phyloP scores from a whole-genome alignment of 179 eudicot species.

The Beta corolliflora region DNA sequence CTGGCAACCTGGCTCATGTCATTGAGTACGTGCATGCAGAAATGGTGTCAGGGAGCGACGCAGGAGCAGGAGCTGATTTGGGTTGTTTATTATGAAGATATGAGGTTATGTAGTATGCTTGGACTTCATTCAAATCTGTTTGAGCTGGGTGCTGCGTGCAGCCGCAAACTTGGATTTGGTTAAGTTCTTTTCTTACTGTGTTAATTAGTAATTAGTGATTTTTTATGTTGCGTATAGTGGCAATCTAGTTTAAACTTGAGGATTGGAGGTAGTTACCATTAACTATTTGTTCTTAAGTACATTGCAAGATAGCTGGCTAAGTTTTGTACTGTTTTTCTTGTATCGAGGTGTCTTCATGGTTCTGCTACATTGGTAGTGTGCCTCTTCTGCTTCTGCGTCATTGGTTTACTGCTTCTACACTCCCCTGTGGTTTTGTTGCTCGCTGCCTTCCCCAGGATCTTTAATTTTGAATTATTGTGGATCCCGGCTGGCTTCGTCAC shows the following conservation, averaged over 20 bases:
- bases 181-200: constrained; percentile 65
- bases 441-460: constrained; percentile 39
- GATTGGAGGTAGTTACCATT: constrained; percentile 36
- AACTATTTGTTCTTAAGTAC: constrained; percentile 29
- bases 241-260: constrained; percentile 32
- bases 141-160: constrained; percentile 52
- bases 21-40: constrained; percentile 37
- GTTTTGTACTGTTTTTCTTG: constrained; percentile 65
- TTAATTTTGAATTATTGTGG: constrained; percentile 28
- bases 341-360: constrained; percentile 87
- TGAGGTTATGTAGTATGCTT: constrained; percentile 46
- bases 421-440: constrained; percentile 38
- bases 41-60: constrained; percentile 82
- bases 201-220: constrained; percentile 24
- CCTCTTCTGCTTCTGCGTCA: constrained; percentile 49
- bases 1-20: not conserved
- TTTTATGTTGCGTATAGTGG: constrained; percentile 39
- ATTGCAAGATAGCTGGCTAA: constrained; percentile 47
- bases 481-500: constrained; percentile 36
- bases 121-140: constrained; percentile 34
- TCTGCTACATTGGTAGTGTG: constrained; percentile 46
- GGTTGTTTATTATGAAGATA: constrained; percentile 27
- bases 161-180: constrained; percentile 68
- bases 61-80: constrained; percentile 83
- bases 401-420: constrained; percentile 54